Evolutionary conservation across 2,329 filamentous ascomycete genomes (phyloP).

Genomic region (Epichloe aotearoae): DNA sequence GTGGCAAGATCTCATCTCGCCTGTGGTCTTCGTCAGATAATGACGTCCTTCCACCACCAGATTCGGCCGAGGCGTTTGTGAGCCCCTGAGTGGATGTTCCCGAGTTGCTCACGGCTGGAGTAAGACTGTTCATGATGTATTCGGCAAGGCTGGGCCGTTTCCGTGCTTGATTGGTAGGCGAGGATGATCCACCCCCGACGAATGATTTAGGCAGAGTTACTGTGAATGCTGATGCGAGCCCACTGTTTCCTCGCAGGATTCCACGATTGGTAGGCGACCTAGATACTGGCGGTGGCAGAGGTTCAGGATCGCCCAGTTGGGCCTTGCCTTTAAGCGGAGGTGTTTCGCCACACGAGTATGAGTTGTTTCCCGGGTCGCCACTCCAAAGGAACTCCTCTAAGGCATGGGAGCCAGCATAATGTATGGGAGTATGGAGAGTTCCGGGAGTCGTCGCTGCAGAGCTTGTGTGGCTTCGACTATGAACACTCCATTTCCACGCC

Average conservation of each 20-base stretch:
- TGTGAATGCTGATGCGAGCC: conserved; percentile 41
- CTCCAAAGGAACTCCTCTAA: conserved; percentile 41
- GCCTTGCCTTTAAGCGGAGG: conserved; percentile 39
- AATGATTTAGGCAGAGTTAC: conserved; percentile 40
- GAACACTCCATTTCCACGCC: conserved; percentile 43
- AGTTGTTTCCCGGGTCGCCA: conserved; percentile 39
- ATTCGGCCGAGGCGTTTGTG: conserved; percentile 32
- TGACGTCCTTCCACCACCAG: conserved; percentile 35
- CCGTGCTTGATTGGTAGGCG: conserved; percentile 27
- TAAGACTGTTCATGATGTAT: conserved; percentile 41
- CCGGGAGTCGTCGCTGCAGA: conserved; percentile 45
- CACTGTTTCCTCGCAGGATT: conserved; percentile 40
- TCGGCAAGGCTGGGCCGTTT: conserved; percentile 52
- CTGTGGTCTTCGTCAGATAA: conserved; percentile 40
- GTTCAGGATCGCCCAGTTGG: conserved; percentile 30
- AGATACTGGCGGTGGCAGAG: conserved; percentile 39
- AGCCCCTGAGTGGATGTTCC: conserved; percentile 28
- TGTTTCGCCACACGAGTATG: conserved; percentile 49
- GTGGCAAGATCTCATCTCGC: conserved; percentile 30
- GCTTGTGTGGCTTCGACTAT: conserved; percentile 37
- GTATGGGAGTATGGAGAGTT: conserved; percentile 40
- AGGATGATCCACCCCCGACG: conserved; percentile 26
- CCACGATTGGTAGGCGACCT: conserved; percentile 44
- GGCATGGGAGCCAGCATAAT: conserved; percentile 41
- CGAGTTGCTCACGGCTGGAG: conserved; percentile 33